Base-by-base conservation (phyloP, 306 rosid species). In the Trifolium fragiferum region DNA sequence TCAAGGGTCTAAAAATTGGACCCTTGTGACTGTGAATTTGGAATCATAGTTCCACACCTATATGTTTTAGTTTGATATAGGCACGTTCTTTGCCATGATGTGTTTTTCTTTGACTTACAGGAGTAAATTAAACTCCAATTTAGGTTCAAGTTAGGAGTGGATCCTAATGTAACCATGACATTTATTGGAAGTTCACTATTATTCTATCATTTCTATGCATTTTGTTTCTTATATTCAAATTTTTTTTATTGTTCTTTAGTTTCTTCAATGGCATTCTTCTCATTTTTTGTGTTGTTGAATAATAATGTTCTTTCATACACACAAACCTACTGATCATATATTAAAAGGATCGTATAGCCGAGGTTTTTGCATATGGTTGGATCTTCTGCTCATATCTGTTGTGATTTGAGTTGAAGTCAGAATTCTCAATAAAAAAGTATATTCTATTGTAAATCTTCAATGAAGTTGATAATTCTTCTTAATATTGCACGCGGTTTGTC, bases 41-140 rank as follows among this genome's bases (percentile, higher is more conserved):
- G 44, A 80, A 80, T 82, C 74, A 84, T 81, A 77, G 86, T 87
- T 83, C 87, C 87, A 73, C 75, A 81, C 90, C 89, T 83, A 84
- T 83, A 78, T 86, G 86, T 87, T 90, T 69, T 91, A 78, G 86
- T 84, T 75, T 83, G 90, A 81, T 78, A 85, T 63, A 78, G 95
- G 93, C 86, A n/a, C n/a, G n/a, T n/a, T n/a, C n/a, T n/a, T n/a
- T n/a, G n/a, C 73, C 72, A 73, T 90, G 87, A 51, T 77, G 81
- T 49, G 67, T 84, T 79, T n/a, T 50, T 19, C 16, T 69, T 59
- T 82, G 87, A 71, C 6, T 66, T 46, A 54, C 4, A 68, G 95
- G 92, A 85, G 89, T 69, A 78, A 78, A 81, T 72, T 76, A 61
- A 35, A 50, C 88, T 90, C 81, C 83, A 82, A 47, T 37, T 72